Evolutionary conservation across 2,329 filamentous ascomycete species (phyloP), one percentile per base, ranked within the genome.

Genomic region (Graphilbum ipis-grandicollis): DNA sequence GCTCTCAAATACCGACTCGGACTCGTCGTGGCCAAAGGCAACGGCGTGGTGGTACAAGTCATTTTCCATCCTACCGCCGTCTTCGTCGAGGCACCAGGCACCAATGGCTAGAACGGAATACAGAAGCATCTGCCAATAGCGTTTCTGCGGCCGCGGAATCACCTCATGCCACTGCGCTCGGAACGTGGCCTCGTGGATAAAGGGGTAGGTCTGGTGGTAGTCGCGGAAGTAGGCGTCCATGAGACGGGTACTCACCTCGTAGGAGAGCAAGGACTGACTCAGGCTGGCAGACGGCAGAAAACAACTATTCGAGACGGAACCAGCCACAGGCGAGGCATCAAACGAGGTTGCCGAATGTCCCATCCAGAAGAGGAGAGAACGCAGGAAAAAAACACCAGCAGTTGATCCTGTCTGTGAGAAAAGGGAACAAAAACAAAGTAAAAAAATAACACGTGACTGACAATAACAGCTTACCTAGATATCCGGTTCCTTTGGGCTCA

Each of bases 151-250:
- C 22, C 37, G 37, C 33, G 37, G 22, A 14, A 39, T 33, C 15
- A 39, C 28, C 19, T 39, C 37, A 29, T 39, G 37, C 33, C 33
- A 39, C 33, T 39, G 37, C 1, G 37, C 37, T 4, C 37, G 37
- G 19, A 39, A 39, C 12, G 37, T 39, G 14, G 21, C 37, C 29
- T 39, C 33, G 33, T 39, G 37, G 8, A 39, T 13, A 23, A 39
- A 39, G 8, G 37, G 37, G 9, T 39, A 39, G 2, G 37, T 39
- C 22, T 22, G 33, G 22, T 39, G 37, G 37, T 39, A 39, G 13
- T 32, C 30, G 17, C 10, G 12, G 33, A 39, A 39, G 30, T 39
- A 39, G 13, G 33, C 33, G 19, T 39, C 37, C 37, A 39, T 33
- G 9, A 39, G 33, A 9, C 37, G 33, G 18, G 9, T 29, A 3